Conservation (phyloP, 345 rosid genomes). For the Angophora floribunda region DNA sequence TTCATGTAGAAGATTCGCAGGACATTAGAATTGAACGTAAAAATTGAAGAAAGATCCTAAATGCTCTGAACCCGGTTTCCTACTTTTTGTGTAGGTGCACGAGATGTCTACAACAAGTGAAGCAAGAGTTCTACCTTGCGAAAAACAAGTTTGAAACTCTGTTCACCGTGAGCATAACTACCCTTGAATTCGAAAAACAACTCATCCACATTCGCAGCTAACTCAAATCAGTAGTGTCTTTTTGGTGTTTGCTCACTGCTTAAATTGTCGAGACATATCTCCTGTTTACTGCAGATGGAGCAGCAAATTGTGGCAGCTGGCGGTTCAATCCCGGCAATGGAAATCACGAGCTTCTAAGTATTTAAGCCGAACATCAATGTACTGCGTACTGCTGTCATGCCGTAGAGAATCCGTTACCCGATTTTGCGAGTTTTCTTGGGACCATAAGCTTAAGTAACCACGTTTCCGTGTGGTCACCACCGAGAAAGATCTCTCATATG, state of each 20-base stretch:
- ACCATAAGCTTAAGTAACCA: background rate
- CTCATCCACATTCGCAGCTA: background rate
- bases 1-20: background rate
- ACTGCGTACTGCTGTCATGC: background rate
- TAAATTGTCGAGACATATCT: background rate
- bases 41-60: background rate
- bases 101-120: constrained; percentile 81
- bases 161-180: constrained; percentile 38
- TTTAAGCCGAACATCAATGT: background rate
- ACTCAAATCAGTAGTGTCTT: background rate
- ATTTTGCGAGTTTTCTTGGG: background rate
- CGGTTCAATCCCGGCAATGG: constrained; percentile 52
- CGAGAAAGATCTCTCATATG: background rate
- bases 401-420: background rate
- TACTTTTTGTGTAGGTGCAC: constrained; percentile 39
- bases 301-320: constrained; percentile 83
- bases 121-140: constrained; percentile 62
- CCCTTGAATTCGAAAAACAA: background rate
- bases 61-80: background rate
- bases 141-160: constrained; percentile 77
- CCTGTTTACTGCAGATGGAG: constrained; percentile 51
- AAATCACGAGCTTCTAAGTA: constrained; percentile 28
- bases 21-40: background rate
- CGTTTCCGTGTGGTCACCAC: background rate
- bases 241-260: background rate